Evolutionary conservation across 306 rosid species (phyloP).

Genomic region (Castanea sativa): DNA sequence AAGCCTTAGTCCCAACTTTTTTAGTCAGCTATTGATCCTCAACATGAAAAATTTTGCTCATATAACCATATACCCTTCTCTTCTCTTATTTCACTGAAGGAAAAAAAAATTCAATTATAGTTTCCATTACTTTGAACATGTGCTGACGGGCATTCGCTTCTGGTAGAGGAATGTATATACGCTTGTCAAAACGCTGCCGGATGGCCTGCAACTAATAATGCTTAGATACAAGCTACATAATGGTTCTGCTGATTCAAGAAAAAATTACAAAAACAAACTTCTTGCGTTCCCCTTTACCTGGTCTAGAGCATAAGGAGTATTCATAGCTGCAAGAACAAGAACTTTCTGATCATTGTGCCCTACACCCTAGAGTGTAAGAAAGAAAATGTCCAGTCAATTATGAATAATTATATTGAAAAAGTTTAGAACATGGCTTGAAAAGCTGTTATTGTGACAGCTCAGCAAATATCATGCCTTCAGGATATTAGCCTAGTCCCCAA

Average conservation of each 20-base stretch:
- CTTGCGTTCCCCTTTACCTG: slow-evolving; percentile 55
- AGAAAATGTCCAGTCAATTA: slow-evolving; percentile 16
- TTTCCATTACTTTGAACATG: slow-evolving; percentile 79
- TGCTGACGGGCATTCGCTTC: slow-evolving; percentile 90
- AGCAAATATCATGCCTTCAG: too few species aligned
- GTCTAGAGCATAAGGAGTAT: slow-evolving; percentile 92
- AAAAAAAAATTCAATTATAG: slow-evolving; percentile 5
- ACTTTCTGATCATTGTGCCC: slow-evolving; percentile 91
- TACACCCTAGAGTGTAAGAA: slow-evolving; percentile 65
- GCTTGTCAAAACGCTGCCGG: slow-evolving; percentile 96
- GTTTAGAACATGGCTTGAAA: too few species aligned
- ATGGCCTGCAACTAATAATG: slow-evolving; percentile 67
- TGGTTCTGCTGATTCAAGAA: background rate
- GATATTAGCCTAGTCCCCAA: background rate
- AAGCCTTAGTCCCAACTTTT: too few species aligned
- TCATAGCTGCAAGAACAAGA: slow-evolving; percentile 99
- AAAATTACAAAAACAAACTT: slow-evolving; percentile 7
- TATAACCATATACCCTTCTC: background rate
- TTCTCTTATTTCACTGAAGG: background rate
- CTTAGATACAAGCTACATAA: slow-evolving; percentile 24
- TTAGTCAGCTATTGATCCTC: too few species aligned
- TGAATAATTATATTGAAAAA: background rate
- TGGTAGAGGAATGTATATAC: slow-evolving; percentile 95
- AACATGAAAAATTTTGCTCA: slow-evolving; percentile 7
- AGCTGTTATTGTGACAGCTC: too few species aligned